These are phyloP conservation scores for Kluyveromyces wickerhamii DNA, from an alignment of 805 yeast species.

Conservation along the genomic window DNA sequence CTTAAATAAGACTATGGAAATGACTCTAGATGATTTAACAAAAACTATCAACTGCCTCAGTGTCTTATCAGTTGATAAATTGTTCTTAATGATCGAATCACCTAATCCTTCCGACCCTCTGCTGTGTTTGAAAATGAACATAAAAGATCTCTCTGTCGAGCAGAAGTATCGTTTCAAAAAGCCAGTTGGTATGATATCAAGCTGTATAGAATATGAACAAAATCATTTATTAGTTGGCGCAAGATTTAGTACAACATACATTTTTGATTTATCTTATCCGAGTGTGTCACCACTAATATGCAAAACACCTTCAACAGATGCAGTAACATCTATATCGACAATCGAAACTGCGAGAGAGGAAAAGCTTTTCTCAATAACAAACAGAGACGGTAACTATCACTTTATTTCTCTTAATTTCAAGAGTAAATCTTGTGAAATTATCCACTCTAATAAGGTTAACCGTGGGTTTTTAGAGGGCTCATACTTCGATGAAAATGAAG, in stretches of 20 bases:
- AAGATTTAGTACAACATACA: constrained; percentile 56
- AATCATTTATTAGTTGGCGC: constrained; percentile 56
- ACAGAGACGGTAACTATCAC: constrained; percentile 60
- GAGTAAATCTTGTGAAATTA: constrained; percentile 19
- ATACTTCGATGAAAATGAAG: constrained; percentile 34
- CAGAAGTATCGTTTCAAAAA: constrained; percentile 27
- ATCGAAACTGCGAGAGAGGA: constrained; percentile 26
- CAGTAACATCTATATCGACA: constrained; percentile 48
- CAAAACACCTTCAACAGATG: constrained; percentile 56
- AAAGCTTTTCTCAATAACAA: constrained; percentile 39
- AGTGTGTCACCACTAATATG: constrained; percentile 20
- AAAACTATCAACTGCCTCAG: constrained; percentile 47
- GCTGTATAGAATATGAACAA: constrained; percentile 43
- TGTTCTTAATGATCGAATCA: constrained; percentile 47
- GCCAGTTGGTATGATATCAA: constrained; percentile 46
- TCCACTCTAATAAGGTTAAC: constrained; percentile 55
- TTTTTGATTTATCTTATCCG: constrained; percentile 36
- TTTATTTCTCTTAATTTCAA: constrained; percentile 29
- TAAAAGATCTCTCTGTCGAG: constrained; percentile 21
- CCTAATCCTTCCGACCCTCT: constrained; percentile 59
- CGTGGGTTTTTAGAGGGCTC: constrained; percentile 82
- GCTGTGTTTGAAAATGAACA: constrained; percentile 33
- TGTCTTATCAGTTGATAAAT: constrained; percentile 17
- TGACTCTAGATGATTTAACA: constrained; percentile 24
- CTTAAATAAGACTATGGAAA: neutral